Evolutionary conservation across 78 protist species (phyloP).

Genomic region (Anaeramoeba ignava): DNA sequence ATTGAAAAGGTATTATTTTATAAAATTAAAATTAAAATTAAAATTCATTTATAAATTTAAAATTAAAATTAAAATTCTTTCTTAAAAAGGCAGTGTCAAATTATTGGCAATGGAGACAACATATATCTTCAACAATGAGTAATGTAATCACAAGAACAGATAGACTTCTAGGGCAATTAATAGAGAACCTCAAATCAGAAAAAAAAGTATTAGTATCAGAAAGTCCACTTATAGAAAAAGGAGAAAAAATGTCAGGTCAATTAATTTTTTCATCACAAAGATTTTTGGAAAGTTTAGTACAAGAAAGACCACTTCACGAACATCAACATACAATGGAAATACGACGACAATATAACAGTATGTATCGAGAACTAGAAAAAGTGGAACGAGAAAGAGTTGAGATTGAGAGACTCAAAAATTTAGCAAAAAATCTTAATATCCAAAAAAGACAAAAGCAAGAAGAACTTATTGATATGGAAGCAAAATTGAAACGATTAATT

Average conservation of each 20-base stretch:
- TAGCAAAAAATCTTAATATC: neutral
- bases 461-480: neutral
- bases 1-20: neutral
- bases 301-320: neutral
- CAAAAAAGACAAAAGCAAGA: conserved; percentile 1
- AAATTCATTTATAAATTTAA: neutral
- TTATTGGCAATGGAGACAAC: neutral
- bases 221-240: neutral
- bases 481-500: neutral
- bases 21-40: neutral
- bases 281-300: neutral
- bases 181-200: neutral
- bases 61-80: neutral
- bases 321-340: neutral
- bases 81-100: no score
- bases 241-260: neutral
- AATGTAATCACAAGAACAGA: neutral
- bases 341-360: neutral
- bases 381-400: neutral
- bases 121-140: neutral
- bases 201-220: neutral
- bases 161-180: neutral
- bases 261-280: neutral
- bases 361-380: neutral
- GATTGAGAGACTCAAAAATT: neutral